Base-by-base conservation (phyloP, 2,329 filamentous ascomycete species). In the Aspergillus costaricaensis region DNA sequence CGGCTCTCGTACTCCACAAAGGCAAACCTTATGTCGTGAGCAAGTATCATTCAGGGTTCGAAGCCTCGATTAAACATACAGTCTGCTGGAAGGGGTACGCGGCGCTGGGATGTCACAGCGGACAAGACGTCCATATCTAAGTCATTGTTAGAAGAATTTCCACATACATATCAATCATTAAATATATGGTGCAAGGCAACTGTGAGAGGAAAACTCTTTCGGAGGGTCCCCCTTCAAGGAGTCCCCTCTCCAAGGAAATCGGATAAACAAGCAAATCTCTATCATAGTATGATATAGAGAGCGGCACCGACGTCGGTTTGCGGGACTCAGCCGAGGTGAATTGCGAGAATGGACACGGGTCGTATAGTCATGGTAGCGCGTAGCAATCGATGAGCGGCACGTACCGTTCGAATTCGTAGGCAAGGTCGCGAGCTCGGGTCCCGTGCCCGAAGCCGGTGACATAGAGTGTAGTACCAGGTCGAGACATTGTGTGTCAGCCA, bases 371-470 rank as follows among this genome's bases (percentile, higher is more conserved):
- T 77, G 73, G 73, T 77, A 79, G 77, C 75, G 72, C 70, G 73
- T 67, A 69, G 67, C 62, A 72, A 72, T 70, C 68, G 73, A 71
- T 74, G 75, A 82, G 81, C 82, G 80, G 84, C 85, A 96, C 93
- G 88, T 96, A 97, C 92, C 94, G 92, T 93, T 98, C 94, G 91
- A 98, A 98, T 86, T 98, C 94, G 91, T 96, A 97, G 84, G 94
- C 92, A 80, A 98, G 91, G 85, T 99, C 93, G 88, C 95, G 92
- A 80, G 95, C 92, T 85, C 95, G 92, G 80, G 94, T 97, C 80
- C 94, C 92, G 82, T 96, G 92, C 86, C 94, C 96, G 81, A 99
- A 99, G 86, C 95, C 95, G 76, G 93, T 96, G 80, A 98, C 94
- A 84, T 98, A 98, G 71, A 98, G 91, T 60, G 94, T 98, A 63